Evolutionary conservation across 140 eudicot species (phyloP).

Genomic region (Senecio squalidus): DNA sequence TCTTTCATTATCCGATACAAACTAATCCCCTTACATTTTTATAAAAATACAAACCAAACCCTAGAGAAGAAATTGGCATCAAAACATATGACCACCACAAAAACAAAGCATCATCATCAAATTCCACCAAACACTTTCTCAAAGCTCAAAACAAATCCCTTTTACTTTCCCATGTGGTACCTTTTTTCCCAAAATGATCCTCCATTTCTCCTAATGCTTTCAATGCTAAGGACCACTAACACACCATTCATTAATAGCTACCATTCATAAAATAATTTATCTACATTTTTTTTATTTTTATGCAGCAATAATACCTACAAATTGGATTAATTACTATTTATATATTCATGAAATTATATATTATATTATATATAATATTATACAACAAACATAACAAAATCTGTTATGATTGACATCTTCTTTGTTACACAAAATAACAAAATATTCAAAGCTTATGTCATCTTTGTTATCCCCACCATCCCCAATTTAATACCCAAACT

Average conservation of each 20-base stretch:
- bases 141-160: constrained; percentile 31
- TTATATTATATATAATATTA: too few relatives aligned
- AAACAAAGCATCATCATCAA: constrained; percentile 30
- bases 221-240: constrained; percentile 39
- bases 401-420: constrained; percentile 48
- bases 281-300: neutral
- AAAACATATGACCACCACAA: constrained; percentile 35
- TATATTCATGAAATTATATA: constrained; percentile 8
- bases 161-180: constrained; percentile 40
- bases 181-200: constrained; percentile 32
- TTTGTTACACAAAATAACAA: constrained; percentile 39
- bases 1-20: neutral
- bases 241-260: constrained; percentile 22
- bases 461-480: constrained; percentile 28
- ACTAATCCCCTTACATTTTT: constrained; percentile 3
- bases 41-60: constrained; percentile 12
- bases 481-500: constrained; percentile 39
- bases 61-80: constrained; percentile 26
- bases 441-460: constrained; percentile 32
- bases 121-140: constrained; percentile 35
- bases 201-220: constrained; percentile 31
- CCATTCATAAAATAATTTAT: constrained; percentile 1
- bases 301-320: neutral
- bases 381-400: constrained; percentile 19
- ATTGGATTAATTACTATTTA: constrained; percentile 4